A percentile compares a stretch with the other conserved stretches of the same genome.
These are phyloP conservation scores for Rachicladosporium sp. DNA, from an alignment of 2,329 filamentous ascomycete species.

Conservation along the genomic window DNA sequence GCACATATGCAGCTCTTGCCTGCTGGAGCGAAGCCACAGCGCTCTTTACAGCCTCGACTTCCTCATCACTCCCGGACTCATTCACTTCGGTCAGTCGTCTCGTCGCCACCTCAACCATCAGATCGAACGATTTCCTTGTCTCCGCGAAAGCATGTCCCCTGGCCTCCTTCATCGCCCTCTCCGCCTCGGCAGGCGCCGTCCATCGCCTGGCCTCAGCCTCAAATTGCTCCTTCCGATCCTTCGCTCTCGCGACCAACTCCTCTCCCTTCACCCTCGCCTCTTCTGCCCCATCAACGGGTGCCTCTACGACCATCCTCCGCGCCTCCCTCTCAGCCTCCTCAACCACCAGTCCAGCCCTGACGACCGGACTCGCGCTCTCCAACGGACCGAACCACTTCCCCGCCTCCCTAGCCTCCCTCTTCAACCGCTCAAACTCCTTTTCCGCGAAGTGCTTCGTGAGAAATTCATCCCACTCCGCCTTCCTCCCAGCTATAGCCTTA, in stretches of 20 bases:
- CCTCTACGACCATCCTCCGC: conserved; percentile 1
- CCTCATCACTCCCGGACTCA: no score
- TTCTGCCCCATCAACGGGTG: neutral
- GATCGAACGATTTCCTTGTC: no score
- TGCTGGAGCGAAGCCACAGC: no score
- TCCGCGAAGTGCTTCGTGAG: conserved; percentile 15
- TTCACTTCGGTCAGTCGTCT: neutral
- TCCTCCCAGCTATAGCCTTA: conserved; percentile 27
- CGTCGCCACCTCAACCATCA: neutral
- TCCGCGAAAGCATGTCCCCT: no score
- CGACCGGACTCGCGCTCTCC: conserved; percentile 1
- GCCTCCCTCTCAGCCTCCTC: conserved; percentile 3
- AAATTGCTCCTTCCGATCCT: neutral
- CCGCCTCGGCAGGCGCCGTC: conserved; percentile 5
- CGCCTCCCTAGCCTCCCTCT: conserved; percentile 11
- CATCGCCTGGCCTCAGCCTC: conserved; percentile 2
- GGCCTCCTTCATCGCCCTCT: conserved; percentile 2
- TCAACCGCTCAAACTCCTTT: conserved; percentile 5
- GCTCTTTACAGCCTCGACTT: no score
- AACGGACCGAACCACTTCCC: conserved; percentile 8
- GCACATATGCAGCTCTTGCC: no score
- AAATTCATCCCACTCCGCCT: conserved; percentile 20
- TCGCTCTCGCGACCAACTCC: conserved; percentile 1
- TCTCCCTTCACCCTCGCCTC: conserved; percentile 9
- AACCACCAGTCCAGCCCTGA: conserved; percentile 1